A percentile compares a stretch with the other conserved stretches of the same genome.
Conservation (phyloP, 352 stramenopile genomes). For the Globisporangium barbulae region DNA sequence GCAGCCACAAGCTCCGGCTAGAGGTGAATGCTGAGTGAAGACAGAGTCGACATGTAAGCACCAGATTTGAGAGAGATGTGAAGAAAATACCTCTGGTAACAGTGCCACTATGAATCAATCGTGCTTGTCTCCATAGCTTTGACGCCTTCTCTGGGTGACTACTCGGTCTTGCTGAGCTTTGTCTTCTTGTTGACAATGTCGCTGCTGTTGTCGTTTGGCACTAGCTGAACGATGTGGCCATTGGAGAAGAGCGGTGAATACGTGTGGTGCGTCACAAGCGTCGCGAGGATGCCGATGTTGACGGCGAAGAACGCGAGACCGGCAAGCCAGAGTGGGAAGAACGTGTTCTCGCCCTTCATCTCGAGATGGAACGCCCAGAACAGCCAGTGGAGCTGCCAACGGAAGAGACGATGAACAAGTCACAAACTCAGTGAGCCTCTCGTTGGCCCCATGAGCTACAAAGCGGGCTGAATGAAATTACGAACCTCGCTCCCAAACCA, state of each 20-base stretch:
- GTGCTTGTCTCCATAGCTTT: no score
- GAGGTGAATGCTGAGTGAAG: constrained; percentile 31
- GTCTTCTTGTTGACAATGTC: not conserved
- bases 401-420: not conserved
- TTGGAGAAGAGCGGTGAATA: constrained; percentile 57
- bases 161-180: constrained; percentile 12
- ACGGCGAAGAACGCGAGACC: constrained; percentile 88
- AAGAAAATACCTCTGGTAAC: not conserved
- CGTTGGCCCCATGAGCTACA: not conserved
- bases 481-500: constrained; percentile 79
- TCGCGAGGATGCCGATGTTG: constrained; percentile 80
- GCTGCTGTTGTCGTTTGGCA: constrained; percentile 12
- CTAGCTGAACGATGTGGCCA: constrained; percentile 39
- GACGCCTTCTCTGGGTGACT: not conserved
- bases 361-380: constrained; percentile 89
- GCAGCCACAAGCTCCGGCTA: constrained; percentile 50
- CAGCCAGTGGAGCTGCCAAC: constrained; percentile 78
- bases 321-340: constrained; percentile 84
- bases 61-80: not conserved
- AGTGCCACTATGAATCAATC: not conserved
- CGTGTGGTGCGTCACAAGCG: constrained; percentile 61
- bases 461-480: not conserved
- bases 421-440: not conserved
- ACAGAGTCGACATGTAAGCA: not conserved
- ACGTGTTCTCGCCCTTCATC: constrained; percentile 89